These are phyloP conservation scores for Lepidium campestre DNA, from an alignment of 441 rosid genomes.

Conservation along the genomic window DNA sequence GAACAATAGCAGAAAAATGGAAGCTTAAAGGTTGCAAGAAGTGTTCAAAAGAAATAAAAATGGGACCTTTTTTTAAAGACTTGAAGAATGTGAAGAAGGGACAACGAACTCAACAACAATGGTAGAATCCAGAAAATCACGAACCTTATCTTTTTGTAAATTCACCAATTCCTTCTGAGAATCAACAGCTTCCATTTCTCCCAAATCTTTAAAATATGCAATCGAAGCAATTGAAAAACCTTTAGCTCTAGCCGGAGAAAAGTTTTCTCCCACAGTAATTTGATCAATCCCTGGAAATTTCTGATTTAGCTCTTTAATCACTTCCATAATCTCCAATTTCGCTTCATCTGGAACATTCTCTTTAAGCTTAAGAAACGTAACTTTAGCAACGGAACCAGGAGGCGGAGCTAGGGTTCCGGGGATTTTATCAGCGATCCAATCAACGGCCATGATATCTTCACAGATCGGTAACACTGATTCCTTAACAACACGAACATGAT, in stretches of 20 bases:
- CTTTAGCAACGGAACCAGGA: conserved; percentile 46
- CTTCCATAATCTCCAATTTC: conserved; percentile 47
- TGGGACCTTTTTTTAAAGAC: background rate
- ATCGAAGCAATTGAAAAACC: conserved; percentile 76
- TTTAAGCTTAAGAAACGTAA: conserved; percentile 54
- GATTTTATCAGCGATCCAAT: conserved; percentile 58
- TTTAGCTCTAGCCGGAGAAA: conserved; percentile 73
- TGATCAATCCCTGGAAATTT: conserved; percentile 42
- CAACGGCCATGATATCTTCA: conserved; percentile 78
- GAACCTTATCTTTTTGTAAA: conserved; percentile 49
- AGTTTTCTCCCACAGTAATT: conserved; percentile 68
- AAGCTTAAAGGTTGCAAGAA: background rate
- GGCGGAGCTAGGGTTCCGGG: conserved; percentile 31
- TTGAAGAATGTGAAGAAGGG: conserved; percentile 29
- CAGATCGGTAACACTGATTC: conserved; percentile 60
- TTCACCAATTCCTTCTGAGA: conserved; percentile 34
- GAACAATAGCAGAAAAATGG: too few relatives aligned
- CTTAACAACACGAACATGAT: conserved; percentile 55
- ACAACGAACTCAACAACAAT: conserved; percentile 61
- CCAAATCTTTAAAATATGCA: conserved; percentile 44
- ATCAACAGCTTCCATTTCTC: conserved; percentile 52
- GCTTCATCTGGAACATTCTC: conserved; percentile 35
- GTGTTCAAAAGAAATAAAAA: background rate
- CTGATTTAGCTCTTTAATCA: conserved; percentile 35
- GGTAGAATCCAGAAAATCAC: conserved; percentile 54